Conservation (phyloP, 306 rosid genomes). For the Dalbergia cultrata region DNA sequence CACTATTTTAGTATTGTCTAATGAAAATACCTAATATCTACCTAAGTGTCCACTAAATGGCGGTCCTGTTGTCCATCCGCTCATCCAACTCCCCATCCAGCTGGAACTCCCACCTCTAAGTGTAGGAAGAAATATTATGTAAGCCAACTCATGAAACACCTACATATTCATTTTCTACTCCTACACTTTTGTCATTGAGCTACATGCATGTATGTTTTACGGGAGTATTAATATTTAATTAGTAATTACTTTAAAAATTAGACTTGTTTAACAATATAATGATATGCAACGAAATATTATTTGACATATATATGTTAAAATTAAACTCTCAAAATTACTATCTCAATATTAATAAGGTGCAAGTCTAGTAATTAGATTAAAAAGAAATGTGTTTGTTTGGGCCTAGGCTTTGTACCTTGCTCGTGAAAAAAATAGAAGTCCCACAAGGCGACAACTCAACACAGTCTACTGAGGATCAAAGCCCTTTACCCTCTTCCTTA, state of each 20-base stretch:
- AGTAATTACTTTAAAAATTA: background rate
- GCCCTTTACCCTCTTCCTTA: conserved; percentile 14
- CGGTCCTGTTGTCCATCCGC: conserved; percentile 12
- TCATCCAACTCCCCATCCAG: conserved; percentile 12
- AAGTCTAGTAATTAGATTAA: too few species aligned
- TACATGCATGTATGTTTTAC: background rate
- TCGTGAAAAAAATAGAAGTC: background rate
- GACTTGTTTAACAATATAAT: too few species aligned
- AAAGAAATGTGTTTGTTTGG: too few species aligned
- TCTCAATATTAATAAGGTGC: too few species aligned
- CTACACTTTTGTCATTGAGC: background rate
- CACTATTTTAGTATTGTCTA: background rate
- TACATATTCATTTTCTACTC: too few species aligned
- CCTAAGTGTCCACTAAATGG: conserved; percentile 18
- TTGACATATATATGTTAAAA: too few species aligned
- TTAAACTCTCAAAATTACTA: too few species aligned
- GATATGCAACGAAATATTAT: too few species aligned
- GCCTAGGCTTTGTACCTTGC: too few species aligned
- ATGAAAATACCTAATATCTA: background rate
- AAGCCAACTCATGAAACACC: conserved; percentile 1
- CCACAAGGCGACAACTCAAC: background rate
- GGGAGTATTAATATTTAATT: background rate
- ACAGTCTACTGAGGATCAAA: background rate
- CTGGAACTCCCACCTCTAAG: conserved; percentile 18
- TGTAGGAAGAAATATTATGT: background rate